Conservation (phyloP, 768 basidiomycete species). For the Naganishia antarctica region DNA sequence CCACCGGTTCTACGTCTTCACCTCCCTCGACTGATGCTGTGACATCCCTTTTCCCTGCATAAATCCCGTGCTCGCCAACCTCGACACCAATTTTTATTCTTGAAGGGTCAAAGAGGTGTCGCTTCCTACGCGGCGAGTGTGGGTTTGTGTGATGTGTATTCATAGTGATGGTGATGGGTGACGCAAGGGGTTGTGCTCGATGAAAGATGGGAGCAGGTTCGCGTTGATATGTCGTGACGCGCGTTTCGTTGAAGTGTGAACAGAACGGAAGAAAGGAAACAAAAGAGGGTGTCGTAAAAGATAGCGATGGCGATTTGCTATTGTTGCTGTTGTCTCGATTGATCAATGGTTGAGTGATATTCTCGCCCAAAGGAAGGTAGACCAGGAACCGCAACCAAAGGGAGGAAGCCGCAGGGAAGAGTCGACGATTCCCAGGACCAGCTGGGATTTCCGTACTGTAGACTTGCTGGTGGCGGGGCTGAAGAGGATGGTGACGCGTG, state of each 20-base stretch:
- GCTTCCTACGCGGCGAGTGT: constrained; percentile 1
- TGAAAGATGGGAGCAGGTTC: no score
- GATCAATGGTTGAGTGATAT: not conserved
- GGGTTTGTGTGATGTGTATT: constrained; percentile 1
- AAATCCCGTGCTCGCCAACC: not conserved
- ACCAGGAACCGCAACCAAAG: not conserved
- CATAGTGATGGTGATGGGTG: not conserved
- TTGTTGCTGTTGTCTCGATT: not conserved
- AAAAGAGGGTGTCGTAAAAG: constrained; percentile 1
- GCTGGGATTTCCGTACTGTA: not conserved
- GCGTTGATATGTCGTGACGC: no score
- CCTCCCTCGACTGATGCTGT: not conserved
- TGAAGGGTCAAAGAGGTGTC: constrained; percentile 8
- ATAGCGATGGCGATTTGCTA: not conserved
- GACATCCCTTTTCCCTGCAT: not conserved
- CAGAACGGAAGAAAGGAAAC: not conserved
- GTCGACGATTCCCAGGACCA: not conserved
- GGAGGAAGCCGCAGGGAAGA: not conserved
- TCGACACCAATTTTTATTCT: not conserved
- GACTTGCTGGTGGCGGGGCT: no score
- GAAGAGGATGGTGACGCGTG: no score
- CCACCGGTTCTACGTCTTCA: not conserved
- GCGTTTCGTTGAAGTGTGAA: not conserved
- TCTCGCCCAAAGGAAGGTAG: not conserved
- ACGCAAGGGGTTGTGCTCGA: not conserved